These are phyloP conservation scores for Zymoseptoria passerinii DNA, from an alignment of 2,329 filamentous ascomycete genomes.

Conservation along the genomic window DNA sequence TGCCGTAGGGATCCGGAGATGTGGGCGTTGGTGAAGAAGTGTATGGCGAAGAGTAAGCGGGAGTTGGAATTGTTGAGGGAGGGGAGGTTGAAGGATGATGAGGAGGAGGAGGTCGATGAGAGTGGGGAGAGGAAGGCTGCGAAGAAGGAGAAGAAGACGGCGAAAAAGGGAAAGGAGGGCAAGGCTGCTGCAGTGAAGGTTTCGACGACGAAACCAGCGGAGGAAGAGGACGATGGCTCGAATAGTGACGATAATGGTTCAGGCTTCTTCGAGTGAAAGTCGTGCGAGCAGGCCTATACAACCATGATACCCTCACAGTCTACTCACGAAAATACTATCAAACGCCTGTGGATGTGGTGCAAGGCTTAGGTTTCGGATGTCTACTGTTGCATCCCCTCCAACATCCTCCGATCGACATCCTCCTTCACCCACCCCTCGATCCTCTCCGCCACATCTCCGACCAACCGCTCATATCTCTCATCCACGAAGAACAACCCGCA, in stretches of 20 bases:
- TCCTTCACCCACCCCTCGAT: slow-evolving; percentile 30
- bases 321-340: not conserved
- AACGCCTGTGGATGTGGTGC: not conserved
- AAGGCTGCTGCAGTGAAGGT: slow-evolving; percentile 5
- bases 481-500: slow-evolving; percentile 71
- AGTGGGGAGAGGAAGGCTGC: not conserved
- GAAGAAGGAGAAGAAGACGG: not conserved
- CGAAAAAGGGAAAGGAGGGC: not conserved
- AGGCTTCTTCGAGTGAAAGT: slow-evolving; percentile 30
- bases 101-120: slow-evolving; percentile 4
- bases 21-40: slow-evolving; percentile 59
- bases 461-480: slow-evolving; percentile 35
- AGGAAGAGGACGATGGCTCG: slow-evolving; percentile 13
- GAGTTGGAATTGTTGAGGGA: slow-evolving; percentile 48
- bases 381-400: not conserved
- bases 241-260: slow-evolving; percentile 30
- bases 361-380: not conserved
- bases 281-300: not conserved
- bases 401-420: slow-evolving; percentile 3
- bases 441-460: slow-evolving; percentile 31
- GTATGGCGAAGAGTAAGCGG: slow-evolving; percentile 49
- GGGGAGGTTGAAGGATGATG: slow-evolving; percentile 30
- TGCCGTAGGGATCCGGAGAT: slow-evolving; percentile 46
- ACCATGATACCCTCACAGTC: slow-evolving; percentile 5
- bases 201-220: slow-evolving; percentile 1